Percentiles rank a stretch among this genome's conserved stretches.
Evolutionary conservation across 176 grass and related monocot genomes (phyloP).

Genomic region (Bromus sterilis): DNA sequence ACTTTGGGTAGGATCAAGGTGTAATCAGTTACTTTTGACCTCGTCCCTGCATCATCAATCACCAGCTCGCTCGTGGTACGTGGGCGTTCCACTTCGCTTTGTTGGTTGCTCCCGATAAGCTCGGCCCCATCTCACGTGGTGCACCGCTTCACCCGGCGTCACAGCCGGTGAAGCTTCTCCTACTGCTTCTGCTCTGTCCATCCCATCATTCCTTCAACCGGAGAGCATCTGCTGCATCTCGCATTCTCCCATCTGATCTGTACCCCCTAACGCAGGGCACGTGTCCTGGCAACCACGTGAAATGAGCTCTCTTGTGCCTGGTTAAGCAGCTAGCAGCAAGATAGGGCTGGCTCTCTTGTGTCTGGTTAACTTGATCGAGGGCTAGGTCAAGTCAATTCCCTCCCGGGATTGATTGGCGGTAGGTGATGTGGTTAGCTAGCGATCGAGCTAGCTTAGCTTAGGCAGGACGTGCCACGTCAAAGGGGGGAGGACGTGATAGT

Average conservation of each 20-base stretch:
- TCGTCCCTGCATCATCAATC: background rate
- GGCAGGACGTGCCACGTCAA: slow-evolving; percentile 1
- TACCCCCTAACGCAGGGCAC: background rate
- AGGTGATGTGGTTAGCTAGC: background rate
- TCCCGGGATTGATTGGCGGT: background rate
- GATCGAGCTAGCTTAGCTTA: too few relatives aligned
- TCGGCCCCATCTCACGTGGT: background rate
- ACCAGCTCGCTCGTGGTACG: background rate
- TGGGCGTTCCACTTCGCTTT: background rate
- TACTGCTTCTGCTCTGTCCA: background rate
- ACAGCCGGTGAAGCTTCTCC: background rate
- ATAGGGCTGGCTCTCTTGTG: background rate
- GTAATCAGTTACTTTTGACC: too few relatives aligned
- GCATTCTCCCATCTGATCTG: background rate
- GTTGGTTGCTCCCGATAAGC: background rate
- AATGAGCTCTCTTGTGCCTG: background rate
- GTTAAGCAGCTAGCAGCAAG: too few relatives aligned
- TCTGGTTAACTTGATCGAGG: background rate
- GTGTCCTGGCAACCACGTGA: background rate
- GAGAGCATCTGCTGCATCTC: background rate
- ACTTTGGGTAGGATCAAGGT: too few relatives aligned
- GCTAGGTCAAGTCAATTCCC: background rate
- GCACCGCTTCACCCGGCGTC: background rate
- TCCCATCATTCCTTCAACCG: background rate
- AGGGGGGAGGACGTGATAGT: background rate